phyloP scores from a whole-genome alignment of 2,329 filamentous ascomycete species.

The Talaromyces sp. region DNA sequence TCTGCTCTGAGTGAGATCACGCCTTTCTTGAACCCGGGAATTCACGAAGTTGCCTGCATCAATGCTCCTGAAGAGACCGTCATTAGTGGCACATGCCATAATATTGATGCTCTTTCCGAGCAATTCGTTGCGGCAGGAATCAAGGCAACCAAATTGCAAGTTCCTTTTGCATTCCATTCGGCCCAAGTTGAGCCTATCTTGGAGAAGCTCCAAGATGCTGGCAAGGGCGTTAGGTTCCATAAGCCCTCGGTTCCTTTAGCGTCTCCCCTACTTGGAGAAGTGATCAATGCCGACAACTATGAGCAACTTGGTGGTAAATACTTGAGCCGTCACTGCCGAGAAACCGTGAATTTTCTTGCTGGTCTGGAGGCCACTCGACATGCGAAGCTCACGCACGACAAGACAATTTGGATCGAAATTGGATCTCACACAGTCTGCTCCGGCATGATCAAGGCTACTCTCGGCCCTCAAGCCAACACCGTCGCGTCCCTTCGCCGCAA shows the following conservation, averaged over 20 bases:
- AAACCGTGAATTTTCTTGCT: slow-evolving; percentile 43
- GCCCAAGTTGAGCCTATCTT: slow-evolving; percentile 44
- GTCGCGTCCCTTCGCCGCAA: slow-evolving; percentile 38
- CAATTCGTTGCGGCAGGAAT: slow-evolving; percentile 30
- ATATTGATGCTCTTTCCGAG: slow-evolving; percentile 33
- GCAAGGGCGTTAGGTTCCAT: slow-evolving; percentile 35
- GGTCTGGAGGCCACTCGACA: slow-evolving; percentile 27
- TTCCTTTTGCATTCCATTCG: slow-evolving; percentile 45
- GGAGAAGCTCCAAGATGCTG: slow-evolving; percentile 32
- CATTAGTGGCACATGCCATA: slow-evolving; percentile 32
- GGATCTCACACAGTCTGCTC: slow-evolving; percentile 46
- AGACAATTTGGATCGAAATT: slow-evolving; percentile 40
- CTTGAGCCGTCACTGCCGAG: slow-evolving; percentile 37
- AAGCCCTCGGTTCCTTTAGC: slow-evolving; percentile 39
- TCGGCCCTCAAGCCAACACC: slow-evolving; percentile 21
- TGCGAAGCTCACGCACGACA: slow-evolving; percentile 18
- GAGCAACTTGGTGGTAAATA: slow-evolving; percentile 35
- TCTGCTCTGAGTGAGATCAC: slow-evolving; percentile 30
- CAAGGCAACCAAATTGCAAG: slow-evolving; percentile 38
- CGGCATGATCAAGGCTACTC: slow-evolving; percentile 38
- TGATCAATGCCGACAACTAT: slow-evolving; percentile 29
- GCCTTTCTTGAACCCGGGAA: slow-evolving; percentile 24
- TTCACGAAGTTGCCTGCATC: slow-evolving; percentile 32
- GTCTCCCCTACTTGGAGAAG: slow-evolving; percentile 43
- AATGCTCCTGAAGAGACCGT: slow-evolving; percentile 42